A percentile compares a stretch with the other conserved stretches of the same genome.
Evolutionary conservation across 1,284 basidiomycete species (phyloP).

Genomic region (Trichosporon inkin): DNA sequence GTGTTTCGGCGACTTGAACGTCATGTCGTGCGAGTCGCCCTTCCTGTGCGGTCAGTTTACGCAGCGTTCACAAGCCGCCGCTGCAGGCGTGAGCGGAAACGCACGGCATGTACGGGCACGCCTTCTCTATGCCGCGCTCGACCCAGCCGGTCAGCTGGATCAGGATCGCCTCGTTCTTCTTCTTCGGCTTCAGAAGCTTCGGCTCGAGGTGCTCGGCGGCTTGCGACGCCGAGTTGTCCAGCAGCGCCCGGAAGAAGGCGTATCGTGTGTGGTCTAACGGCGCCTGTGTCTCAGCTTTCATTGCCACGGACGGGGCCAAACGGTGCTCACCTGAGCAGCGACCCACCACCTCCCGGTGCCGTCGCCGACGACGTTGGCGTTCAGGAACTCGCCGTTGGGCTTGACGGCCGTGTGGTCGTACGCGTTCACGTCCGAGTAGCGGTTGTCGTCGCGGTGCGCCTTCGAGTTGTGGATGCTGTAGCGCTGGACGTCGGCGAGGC

Average conservation of each 20-base stretch:
- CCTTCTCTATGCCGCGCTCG: conserved; percentile 39
- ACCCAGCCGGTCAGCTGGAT: conserved; percentile 45
- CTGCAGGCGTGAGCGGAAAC: conserved; percentile 2
- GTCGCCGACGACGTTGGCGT: conserved; percentile 43
- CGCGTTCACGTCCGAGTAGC: conserved; percentile 42
- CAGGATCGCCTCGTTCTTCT: conserved; percentile 27
- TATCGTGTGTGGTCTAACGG: conserved; percentile 35
- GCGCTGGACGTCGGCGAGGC: conserved; percentile 20
- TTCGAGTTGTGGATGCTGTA: conserved; percentile 13
- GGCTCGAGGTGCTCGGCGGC: neutral
- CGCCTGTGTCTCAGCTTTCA: conserved; percentile 27
- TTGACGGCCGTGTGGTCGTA: conserved; percentile 44
- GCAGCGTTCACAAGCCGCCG: too few species aligned
- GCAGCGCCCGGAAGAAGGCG: conserved; percentile 38
- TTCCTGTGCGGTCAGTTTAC: neutral
- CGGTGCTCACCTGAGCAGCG: conserved; percentile 40
- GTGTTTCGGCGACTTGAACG: neutral
- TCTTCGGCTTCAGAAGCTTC: neutral
- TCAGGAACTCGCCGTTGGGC: conserved; percentile 33
- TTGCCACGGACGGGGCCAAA: too few species aligned
- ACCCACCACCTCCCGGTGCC: conserved; percentile 37
- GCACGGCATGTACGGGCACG: conserved; percentile 42
- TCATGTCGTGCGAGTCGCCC: neutral
- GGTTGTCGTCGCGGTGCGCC: conserved; percentile 25
- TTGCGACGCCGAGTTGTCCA: conserved; percentile 23